Evolutionary conservation across 2,329 filamentous ascomycete genomes (phyloP).

Genomic region (Fusarium cyanostomum): DNA sequence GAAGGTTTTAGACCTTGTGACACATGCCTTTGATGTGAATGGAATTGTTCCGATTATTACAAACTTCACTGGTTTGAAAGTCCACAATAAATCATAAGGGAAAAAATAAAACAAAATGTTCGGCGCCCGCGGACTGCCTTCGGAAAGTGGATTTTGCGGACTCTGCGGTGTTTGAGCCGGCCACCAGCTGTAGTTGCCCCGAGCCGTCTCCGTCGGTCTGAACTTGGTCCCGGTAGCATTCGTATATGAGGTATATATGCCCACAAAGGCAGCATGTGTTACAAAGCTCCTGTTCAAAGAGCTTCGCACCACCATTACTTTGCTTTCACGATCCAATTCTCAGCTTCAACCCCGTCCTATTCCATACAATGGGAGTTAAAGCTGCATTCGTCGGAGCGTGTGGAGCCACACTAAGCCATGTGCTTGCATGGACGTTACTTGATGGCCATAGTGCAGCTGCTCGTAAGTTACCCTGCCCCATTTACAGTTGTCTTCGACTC

Average conservation of each 20-base stretch:
- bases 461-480: neutral
- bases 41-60: too few relatives aligned
- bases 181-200: neutral
- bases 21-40: too few relatives aligned
- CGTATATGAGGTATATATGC: neutral
- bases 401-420: conserved; percentile 1
- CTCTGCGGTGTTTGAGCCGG: too few relatives aligned
- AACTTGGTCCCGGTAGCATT: neutral
- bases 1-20: too few relatives aligned
- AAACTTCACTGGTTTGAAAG: too few relatives aligned
- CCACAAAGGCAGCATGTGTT: neutral
- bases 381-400: conserved; percentile 3
- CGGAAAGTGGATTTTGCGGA: too few relatives aligned
- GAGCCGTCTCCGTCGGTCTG: neutral
- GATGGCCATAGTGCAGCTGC: neutral
- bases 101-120: too few relatives aligned
- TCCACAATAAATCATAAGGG: too few relatives aligned
- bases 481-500: neutral
- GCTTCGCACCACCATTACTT: neutral
- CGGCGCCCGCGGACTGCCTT: too few relatives aligned
- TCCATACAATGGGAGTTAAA: neutral
- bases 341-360: neutral
- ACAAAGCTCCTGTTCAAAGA: neutral
- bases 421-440: conserved; percentile 5
- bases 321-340: neutral